Conservation (phyloP, 495 filamentous ascomycete species). For the Rusavskia elegans region DNA sequence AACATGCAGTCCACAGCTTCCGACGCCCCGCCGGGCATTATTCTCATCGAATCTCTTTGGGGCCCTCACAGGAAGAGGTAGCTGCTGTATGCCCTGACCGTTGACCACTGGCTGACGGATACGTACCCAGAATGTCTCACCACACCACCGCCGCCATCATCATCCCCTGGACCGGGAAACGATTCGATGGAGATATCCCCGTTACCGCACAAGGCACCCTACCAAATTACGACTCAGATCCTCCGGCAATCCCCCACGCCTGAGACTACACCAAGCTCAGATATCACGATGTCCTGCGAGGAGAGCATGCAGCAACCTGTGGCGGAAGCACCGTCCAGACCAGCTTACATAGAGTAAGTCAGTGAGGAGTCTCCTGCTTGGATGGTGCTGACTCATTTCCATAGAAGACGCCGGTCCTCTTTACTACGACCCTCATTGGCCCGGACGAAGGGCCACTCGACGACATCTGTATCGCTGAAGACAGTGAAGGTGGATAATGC, state of each 20-base stretch:
- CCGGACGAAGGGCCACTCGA: constrained; percentile 41
- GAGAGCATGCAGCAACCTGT: constrained; percentile 27
- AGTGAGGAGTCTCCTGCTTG: constrained; percentile 7
- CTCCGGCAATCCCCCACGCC: constrained; percentile 55
- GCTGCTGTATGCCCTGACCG: constrained; percentile 13
- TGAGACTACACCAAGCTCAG: constrained; percentile 37
- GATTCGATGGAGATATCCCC: constrained; percentile 93
- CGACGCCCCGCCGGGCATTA: constrained; percentile 81
- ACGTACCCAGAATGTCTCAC: constrained; percentile 53
- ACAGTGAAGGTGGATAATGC: constrained; percentile 39
- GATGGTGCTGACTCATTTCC: background rate
- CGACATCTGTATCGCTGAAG: constrained; percentile 30
- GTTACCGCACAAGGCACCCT: constrained; percentile 74
- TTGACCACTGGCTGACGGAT: constrained; percentile 14
- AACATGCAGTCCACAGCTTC: constrained; percentile 63
- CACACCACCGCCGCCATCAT: constrained; percentile 69
- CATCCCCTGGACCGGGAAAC: constrained; percentile 58
- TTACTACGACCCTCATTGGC: constrained; percentile 45
- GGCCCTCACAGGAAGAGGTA: constrained; percentile 54
- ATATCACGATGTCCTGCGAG: constrained; percentile 13
- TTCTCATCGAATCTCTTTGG: constrained; percentile 70
- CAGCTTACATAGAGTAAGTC: background rate
- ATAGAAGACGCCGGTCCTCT: constrained; percentile 40
- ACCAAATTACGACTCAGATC: constrained; percentile 35
- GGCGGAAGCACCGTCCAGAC: constrained; percentile 4